Evolutionary conservation across 495 filamentous ascomycete species (phyloP), one percentile per base, ranked within the genome.

Genomic region (Trypethelium eluteriae): DNA sequence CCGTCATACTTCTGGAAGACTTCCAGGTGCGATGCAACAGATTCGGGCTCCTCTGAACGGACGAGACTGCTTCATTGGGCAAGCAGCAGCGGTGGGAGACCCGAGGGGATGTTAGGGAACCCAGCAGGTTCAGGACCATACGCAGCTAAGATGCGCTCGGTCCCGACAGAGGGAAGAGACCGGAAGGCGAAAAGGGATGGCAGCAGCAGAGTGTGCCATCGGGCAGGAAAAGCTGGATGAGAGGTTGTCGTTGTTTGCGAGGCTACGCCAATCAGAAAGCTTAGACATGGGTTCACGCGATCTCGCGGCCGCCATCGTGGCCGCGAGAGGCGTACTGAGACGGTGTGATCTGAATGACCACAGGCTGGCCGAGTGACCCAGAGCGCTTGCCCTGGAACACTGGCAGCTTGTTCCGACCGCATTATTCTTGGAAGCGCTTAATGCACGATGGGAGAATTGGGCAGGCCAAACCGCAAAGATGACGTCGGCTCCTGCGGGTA

Each of bases 181-280:
- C 32, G 53, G 53, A 18, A 7, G n/a, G 53, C 53, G 53, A 59
- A 59, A 59, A 59, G 53, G 53, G 53, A 59, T 59, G 53, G 32
- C 53, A 59, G 53, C 53, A 32, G 36, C 25, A 35, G 53, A 59
- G 53, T 25, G 25, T 25, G 53, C 53, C 53, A 59, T 36, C 53
- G 53, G 53, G 53, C 53, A 35, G 63, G 2, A 62, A 70, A 56
- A 71, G 67, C 65, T 70, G 68, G 72, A 70, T 62, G 72, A 74
- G 69, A 75, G 73, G 73, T 68, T 69, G 70, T 67, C 67, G 73
- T 74, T 72, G 72, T 32, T 67, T 32, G 53, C 53, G 18, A 10
- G 25, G 53, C 14, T 5, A 59, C 53, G 36, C 53, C 53, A 59
- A 59, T 59, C 53, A 59, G 53, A 59, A 18, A 6, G 32, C 53